A percentile compares a stretch with the other conserved stretches of the same genome.
These are phyloP conservation scores for Fusarium begoniae DNA, from an alignment of 2,329 filamentous ascomycete species.

Conservation along the genomic window DNA sequence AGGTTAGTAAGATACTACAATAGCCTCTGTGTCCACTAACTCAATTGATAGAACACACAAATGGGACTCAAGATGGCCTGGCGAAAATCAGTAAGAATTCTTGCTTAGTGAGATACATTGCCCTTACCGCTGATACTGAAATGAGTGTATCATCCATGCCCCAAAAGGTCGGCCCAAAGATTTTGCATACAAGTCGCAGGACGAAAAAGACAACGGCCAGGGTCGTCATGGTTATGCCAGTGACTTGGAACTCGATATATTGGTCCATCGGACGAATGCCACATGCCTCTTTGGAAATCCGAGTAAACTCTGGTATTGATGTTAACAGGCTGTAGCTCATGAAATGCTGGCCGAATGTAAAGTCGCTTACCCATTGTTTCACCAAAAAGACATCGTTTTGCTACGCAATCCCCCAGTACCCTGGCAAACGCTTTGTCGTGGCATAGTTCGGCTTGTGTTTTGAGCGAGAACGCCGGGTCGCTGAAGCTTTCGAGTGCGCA, in stretches of 20 bases:
- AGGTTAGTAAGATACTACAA: accelerated
- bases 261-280: background rate
- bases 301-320: background rate
- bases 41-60: background rate
- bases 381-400: background rate
- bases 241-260: background rate
- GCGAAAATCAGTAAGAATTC: background rate
- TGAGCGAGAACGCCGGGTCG: background rate
- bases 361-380: background rate
- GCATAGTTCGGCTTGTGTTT: background rate
- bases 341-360: background rate
- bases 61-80: background rate
- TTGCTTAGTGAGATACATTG: background rate
- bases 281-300: background rate
- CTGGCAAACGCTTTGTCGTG: background rate
- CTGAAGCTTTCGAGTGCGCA: background rate
- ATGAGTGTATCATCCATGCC: background rate
- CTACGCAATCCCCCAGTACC: background rate
- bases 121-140: background rate
- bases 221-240: background rate
- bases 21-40: background rate
- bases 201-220: background rate
- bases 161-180: background rate
- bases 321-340: background rate
- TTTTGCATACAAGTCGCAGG: background rate